Conservation (phyloP, 768 basidiomycete species). For the Terana coerulea region DNA sequence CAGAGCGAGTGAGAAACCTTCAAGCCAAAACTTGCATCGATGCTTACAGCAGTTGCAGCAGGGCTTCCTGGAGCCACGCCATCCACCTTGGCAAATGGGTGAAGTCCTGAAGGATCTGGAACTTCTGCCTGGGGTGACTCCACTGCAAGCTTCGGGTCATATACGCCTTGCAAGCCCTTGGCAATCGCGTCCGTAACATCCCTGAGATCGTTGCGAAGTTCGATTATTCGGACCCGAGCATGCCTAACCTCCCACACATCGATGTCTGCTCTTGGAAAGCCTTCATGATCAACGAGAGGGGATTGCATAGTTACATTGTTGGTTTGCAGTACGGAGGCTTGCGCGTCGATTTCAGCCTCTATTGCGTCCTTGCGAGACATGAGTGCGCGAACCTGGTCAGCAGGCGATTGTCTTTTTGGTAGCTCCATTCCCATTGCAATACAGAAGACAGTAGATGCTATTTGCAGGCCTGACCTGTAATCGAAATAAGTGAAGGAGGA, state of each 20-base stretch:
- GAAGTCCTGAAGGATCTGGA: slow-evolving; percentile 6
- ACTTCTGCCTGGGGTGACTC: not conserved
- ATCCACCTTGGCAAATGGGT: slow-evolving; percentile 79
- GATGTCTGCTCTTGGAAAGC: slow-evolving; percentile 86
- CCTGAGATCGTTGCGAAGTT: slow-evolving; percentile 75
- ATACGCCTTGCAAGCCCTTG: slow-evolving; percentile 65
- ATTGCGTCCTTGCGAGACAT: slow-evolving; percentile 68
- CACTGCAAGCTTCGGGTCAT: slow-evolving; percentile 28
- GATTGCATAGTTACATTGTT: slow-evolving; percentile 65
- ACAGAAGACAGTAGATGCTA: not conserved
- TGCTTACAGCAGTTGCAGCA: slow-evolving; percentile 72
- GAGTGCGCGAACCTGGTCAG: slow-evolving; percentile 58
- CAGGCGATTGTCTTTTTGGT: slow-evolving; percentile 40
- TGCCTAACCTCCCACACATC: slow-evolving; percentile 76
- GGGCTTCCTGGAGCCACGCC: slow-evolving; percentile 79
- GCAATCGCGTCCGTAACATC: slow-evolving; percentile 63
- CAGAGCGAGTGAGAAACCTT: slow-evolving; percentile 8
- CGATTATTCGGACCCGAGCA: slow-evolving; percentile 74
- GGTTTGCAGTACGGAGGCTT: slow-evolving; percentile 56
- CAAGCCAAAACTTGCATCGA: not conserved
- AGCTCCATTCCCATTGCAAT: slow-evolving; percentile 43
- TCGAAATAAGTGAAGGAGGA: no score
- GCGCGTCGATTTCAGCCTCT: slow-evolving; percentile 64
- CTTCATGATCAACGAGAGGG: slow-evolving; percentile 80
- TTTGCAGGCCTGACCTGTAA: no score